Percentiles rank a stretch among this genome's conserved stretches.
Conservation (phyloP, 2,329 filamentous ascomycete genomes). For the Colletotrichum sp. region DNA sequence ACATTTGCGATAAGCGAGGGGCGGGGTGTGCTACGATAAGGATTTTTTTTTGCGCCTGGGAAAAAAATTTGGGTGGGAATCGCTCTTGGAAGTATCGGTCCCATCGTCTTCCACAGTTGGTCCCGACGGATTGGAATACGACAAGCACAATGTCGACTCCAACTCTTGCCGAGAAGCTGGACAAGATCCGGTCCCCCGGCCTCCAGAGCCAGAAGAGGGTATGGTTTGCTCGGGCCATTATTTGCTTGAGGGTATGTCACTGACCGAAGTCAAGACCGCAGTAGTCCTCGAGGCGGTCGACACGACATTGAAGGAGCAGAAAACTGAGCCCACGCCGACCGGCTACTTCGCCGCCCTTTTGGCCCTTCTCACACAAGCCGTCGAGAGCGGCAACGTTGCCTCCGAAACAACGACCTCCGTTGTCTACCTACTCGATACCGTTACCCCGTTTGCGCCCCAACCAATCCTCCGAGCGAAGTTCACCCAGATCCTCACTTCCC, state of each 20-base stretch:
- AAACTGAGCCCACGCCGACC: conserved; percentile 81
- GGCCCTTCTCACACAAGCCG: conserved; percentile 81
- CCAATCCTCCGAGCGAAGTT: conserved; percentile 94
- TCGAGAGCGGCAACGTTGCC: conserved; percentile 72
- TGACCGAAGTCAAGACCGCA: conserved; percentile 63
- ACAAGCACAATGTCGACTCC: conserved; percentile 51
- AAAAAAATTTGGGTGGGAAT: conserved; percentile 20
- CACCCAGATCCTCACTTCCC: conserved; percentile 84
- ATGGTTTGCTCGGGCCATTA: conserved; percentile 24
- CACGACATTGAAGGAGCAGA: conserved; percentile 88
- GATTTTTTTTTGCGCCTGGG: conserved; percentile 19
- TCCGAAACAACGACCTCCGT: conserved; percentile 85
- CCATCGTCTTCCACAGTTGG: conserved; percentile 15
- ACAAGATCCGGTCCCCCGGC: conserved; percentile 96
- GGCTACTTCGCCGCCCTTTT: conserved; percentile 96
- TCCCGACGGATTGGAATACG: conserved; percentile 19
- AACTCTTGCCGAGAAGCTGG: conserved; percentile 84
- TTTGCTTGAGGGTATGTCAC: conserved; percentile 9
- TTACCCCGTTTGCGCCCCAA: conserved; percentile 84
- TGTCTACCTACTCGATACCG: conserved; percentile 93
- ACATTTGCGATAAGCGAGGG: background rate
- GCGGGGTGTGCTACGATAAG: conserved; percentile 24
- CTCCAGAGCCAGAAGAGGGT: conserved; percentile 95
- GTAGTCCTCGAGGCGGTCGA: conserved; percentile 91
- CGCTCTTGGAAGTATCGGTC: background rate